Conservation (phyloP, 495 filamentous ascomycete species). For the Podospora comata region DNA sequence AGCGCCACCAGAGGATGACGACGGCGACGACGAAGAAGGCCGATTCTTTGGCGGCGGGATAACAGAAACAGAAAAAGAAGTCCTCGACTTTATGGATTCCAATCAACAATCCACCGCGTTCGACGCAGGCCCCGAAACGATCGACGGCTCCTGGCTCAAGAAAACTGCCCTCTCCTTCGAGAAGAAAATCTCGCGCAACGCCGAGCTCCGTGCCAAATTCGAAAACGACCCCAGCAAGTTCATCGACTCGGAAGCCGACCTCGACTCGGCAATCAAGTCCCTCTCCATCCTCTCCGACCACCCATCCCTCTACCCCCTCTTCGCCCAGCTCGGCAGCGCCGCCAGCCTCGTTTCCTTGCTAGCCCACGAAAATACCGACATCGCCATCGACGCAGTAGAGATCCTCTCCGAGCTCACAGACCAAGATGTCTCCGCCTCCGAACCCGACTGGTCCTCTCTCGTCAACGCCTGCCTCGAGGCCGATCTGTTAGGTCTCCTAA, state of each 20-base stretch:
- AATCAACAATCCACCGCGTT: constrained; percentile 28
- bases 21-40: constrained; percentile 82
- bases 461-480: constrained; percentile 80
- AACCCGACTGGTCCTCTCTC: constrained; percentile 76
- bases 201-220: constrained; percentile 85
- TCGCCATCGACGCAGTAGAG: constrained; percentile 87
- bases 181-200: constrained; percentile 85
- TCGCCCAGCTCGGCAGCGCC: constrained; percentile 74
- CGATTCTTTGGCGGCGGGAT: constrained; percentile 95
- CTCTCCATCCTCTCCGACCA: constrained; percentile 86
- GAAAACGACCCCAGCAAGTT: constrained; percentile 82
- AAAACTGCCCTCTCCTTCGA: constrained; percentile 82
- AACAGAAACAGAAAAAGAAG: constrained; percentile 71
- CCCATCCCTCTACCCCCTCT: constrained; percentile 78
- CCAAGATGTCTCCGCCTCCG: constrained; percentile 83
- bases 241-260: constrained; percentile 72
- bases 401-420: constrained; percentile 91
- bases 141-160: constrained; percentile 80
- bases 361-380: constrained; percentile 95
- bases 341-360: constrained; percentile 74
- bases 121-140: constrained; percentile 61
- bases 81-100: constrained; percentile 82
- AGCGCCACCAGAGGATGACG: constrained; percentile 62
- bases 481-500: constrained; percentile 77
- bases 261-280: constrained; percentile 86